Base-by-base conservation (phyloP, 2,329 filamentous ascomycete species). In the Phaeophleospora eucalypticola region DNA sequence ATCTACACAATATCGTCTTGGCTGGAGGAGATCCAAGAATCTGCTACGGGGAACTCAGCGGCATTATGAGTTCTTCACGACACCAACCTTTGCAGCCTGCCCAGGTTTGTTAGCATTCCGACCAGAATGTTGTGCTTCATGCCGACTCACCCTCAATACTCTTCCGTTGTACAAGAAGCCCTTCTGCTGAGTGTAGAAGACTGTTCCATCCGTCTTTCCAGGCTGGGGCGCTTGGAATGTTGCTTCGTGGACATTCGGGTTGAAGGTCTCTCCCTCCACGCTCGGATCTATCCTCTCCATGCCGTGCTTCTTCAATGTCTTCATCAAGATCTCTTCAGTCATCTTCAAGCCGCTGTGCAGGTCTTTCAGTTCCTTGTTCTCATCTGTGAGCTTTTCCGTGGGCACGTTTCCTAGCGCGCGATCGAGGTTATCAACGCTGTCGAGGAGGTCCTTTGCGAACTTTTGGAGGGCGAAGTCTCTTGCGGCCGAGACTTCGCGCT, bases 361-460 rank as follows among this genome's bases (percentile, higher is more conserved):
- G 61, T 84, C 86, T 51, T 79, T 72, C 29, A 97, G 78, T 57
- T 96, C 89, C 66, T 86, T 77, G 67, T 81, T 81, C 17, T 65
- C 66, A 18, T 80, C 73, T 17, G 75, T 75, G 54, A 94, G 77
- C 71, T 87, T 88, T 34, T 89, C 84, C 50, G 79, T 67, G 16
- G 88, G 83, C 10, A 95, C 90, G 63, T 84, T 89, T 54, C 75
- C 70, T 36, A 98, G 81, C 36, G 93, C 93, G 58, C 90, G 90
- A 72, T 98, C 93, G 55, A 98, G 83, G 78, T 97, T 98, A 74
- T 98, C 93, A 64, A 98, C 84, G 65, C 82, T 89, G 68, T 98
- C 93, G 59, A 97, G 82, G 37, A 98, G 83, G 71, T 98, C 93
- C 70, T 89, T 86, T 65, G 91, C 89, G 72, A 98, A 97, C 59